A percentile compares a stretch with the other conserved stretches of the same genome.
phyloP scores from a whole-genome alignment of 805 yeast genomes.

The Zygotorulaspora chibaensis region DNA sequence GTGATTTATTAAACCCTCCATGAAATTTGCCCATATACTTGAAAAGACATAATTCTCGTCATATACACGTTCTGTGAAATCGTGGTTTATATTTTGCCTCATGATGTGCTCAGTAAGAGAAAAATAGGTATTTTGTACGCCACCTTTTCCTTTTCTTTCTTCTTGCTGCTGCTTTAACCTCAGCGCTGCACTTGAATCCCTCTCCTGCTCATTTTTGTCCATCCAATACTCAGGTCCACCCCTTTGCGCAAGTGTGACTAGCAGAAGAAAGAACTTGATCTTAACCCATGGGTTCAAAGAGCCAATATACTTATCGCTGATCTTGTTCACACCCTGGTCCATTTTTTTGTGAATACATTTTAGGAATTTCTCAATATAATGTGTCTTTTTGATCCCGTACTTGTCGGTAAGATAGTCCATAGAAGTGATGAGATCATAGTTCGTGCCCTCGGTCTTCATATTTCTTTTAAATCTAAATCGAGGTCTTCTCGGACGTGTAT shows the following conservation, averaged over 20 bases:
- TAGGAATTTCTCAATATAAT: conserved; percentile 30
- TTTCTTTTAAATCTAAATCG: conserved; percentile 24
- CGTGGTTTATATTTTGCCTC: conserved; percentile 33
- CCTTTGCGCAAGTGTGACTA: conserved; percentile 31
- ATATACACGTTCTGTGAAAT: conserved; percentile 29
- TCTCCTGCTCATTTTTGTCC: conserved; percentile 24
- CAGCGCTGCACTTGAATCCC: conserved; percentile 5
- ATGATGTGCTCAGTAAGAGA: conserved; percentile 33
- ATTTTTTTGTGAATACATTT: conserved; percentile 32
- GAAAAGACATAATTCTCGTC: conserved; percentile 36
- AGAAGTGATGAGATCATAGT: conserved; percentile 31
- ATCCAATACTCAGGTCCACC: conserved; percentile 38
- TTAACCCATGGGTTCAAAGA: conserved; percentile 30
- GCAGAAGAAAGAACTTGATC: conserved; percentile 28
- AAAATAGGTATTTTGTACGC: conserved; percentile 11
- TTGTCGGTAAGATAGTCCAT: conserved; percentile 32
- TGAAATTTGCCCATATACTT: conserved; percentile 38
- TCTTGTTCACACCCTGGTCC: conserved; percentile 27
- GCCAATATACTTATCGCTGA: conserved; percentile 22
- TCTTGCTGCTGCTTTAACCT: conserved; percentile 2
- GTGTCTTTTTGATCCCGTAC: conserved; percentile 31
- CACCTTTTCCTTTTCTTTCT: background rate
- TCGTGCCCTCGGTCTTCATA: conserved; percentile 26
- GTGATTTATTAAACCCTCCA: conserved; percentile 38
- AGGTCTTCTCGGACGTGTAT: conserved; percentile 11